These are phyloP conservation scores for Tetracentron sinense DNA, from an alignment of 164 flowering plant genomes.

Conservation along the genomic window DNA sequence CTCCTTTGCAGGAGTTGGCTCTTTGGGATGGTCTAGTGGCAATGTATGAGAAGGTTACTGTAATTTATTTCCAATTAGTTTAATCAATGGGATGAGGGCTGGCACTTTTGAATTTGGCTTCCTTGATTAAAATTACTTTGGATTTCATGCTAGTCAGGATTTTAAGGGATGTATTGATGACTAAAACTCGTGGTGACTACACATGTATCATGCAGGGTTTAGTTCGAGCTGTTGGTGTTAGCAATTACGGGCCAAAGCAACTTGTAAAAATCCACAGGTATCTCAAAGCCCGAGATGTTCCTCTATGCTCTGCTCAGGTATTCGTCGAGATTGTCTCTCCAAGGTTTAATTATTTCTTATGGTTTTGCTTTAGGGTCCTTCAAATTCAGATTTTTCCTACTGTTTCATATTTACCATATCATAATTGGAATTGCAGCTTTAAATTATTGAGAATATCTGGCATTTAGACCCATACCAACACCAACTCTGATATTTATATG, in stretches of 20 bases:
- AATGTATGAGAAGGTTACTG: slow-evolving; percentile 93
- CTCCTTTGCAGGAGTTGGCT: slow-evolving; percentile 82
- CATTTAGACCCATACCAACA: no score
- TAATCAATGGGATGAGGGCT: background rate
- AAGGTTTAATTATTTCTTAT: background rate
- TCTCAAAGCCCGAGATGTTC: slow-evolving; percentile 66
- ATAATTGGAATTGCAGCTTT: background rate
- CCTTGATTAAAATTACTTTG: background rate
- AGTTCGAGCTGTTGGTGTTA: slow-evolving; percentile 90
- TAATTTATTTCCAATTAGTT: slow-evolving; percentile 5
- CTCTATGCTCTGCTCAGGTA: slow-evolving; percentile 63
- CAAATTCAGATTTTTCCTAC: background rate
- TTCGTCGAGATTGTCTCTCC: background rate
- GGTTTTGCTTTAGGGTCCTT: background rate
- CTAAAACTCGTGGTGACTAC: background rate
- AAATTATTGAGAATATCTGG: background rate
- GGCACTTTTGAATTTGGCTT: background rate
- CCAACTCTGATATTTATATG: no score
- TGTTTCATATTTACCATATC: background rate
- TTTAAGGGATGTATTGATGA: background rate
- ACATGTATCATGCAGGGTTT: slow-evolving; percentile 55
- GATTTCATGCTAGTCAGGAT: background rate
- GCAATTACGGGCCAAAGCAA: slow-evolving; percentile 91
- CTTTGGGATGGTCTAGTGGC: slow-evolving; percentile 99
- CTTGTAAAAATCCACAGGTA: slow-evolving; percentile 71